These are phyloP conservation scores for Trametes polyzona DNA, from an alignment of 1,284 basidiomycete species.

Conservation along the genomic window DNA sequence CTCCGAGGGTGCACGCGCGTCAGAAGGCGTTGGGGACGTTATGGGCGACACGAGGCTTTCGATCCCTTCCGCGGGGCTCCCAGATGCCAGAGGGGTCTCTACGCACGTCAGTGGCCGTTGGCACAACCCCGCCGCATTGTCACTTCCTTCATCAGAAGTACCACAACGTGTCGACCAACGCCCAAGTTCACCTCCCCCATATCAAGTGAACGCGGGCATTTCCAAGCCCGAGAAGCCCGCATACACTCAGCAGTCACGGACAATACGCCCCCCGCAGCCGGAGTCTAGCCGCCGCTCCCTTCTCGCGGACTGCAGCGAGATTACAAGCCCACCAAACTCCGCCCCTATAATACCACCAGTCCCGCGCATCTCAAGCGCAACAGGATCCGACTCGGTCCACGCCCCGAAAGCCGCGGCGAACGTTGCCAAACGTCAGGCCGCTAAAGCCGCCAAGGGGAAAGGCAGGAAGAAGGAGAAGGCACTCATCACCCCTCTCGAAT, in stretches of 20 bases:
- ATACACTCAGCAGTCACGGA: background rate
- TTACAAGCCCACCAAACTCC: conserved; percentile 33
- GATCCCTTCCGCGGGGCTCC: background rate
- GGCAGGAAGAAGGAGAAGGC: conserved; percentile 23
- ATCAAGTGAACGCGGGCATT: background rate
- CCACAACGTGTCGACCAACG: background rate
- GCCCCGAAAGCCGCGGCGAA: background rate
- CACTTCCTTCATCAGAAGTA: background rate
- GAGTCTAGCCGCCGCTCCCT: conserved; percentile 1
- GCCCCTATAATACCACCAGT: background rate
- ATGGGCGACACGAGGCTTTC: background rate
- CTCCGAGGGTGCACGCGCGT: too few species aligned
- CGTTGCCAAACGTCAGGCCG: conserved; percentile 12
- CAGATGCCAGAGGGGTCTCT: too few species aligned
- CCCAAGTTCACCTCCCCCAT: background rate
- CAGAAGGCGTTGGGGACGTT: background rate
- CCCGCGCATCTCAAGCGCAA: background rate
- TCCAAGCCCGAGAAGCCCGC: conserved; percentile 3
- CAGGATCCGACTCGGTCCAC: background rate
- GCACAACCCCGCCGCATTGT: background rate
- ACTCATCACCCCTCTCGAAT: conserved; percentile 42
- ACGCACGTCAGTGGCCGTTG: background rate
- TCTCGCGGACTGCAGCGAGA: conserved; percentile 20
- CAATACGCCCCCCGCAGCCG: background rate
- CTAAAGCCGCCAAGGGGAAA: conserved; percentile 30